Percentiles rank a stretch among this genome's conserved stretches.
Conservation (phyloP, 306 rosid genomes). For the Glycine soja region DNA sequence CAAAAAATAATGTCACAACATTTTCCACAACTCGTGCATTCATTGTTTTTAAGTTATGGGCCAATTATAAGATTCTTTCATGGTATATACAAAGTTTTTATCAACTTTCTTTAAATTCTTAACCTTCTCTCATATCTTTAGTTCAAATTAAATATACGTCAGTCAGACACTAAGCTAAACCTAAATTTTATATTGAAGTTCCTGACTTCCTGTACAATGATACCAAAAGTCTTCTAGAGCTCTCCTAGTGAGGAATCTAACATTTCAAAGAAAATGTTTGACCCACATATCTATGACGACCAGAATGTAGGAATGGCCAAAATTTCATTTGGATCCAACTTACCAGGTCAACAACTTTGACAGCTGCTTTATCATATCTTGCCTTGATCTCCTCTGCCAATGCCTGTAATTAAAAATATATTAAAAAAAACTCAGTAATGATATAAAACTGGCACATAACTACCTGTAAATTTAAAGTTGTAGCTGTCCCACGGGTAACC, state of each 20-base stretch:
- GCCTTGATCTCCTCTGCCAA: slow-evolving; percentile 86
- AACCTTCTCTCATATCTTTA: too few species aligned
- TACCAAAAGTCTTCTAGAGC: slow-evolving; percentile 25
- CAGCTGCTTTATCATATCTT: slow-evolving; percentile 78
- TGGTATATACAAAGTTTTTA: too few species aligned
- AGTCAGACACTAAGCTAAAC: too few species aligned
- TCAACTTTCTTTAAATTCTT: too few species aligned
- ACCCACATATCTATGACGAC: slow-evolving; percentile 12
- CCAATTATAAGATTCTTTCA: too few species aligned
- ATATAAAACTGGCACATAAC: slow-evolving; percentile 9
- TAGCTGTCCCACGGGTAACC: not conserved
- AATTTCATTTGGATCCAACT: slow-evolving; percentile 40
- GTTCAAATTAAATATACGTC: too few species aligned
- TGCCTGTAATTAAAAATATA: slow-evolving; percentile 56
- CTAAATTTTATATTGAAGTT: too few species aligned
- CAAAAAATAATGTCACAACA: too few species aligned
- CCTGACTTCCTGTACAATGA: slow-evolving; percentile 34
- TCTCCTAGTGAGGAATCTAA: not conserved
- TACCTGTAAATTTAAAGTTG: too few species aligned
- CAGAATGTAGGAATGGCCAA: slow-evolving; percentile 1
- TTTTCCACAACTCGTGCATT: too few species aligned
- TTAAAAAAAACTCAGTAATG: not conserved
- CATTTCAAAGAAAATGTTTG: not conserved
- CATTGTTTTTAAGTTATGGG: too few species aligned
- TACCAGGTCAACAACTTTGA: slow-evolving; percentile 91